Conservation (phyloP, 768 basidiomycete genomes). For the Leccinum longicurvipes region DNA sequence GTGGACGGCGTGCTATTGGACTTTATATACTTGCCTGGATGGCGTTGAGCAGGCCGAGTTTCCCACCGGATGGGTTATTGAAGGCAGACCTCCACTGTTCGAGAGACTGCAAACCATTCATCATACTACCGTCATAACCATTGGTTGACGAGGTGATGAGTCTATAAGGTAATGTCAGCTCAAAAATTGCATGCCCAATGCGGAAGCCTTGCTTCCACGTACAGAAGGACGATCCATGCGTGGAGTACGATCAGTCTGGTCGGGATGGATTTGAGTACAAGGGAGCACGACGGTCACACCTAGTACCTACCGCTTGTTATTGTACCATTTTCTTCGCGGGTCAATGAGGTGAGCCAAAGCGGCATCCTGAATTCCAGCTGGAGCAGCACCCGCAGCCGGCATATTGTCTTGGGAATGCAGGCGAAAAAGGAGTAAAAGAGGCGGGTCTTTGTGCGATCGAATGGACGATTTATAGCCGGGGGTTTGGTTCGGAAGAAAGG, state of each 20-base stretch:
- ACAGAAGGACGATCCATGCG: conserved; percentile 69
- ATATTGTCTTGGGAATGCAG: conserved; percentile 33
- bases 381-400: conserved; percentile 46
- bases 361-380: conserved; percentile 22
- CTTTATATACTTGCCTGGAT: conserved; percentile 51
- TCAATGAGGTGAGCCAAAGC: conserved; percentile 57
- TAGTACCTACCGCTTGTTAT: conserved; percentile 59
- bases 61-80: conserved; percentile 50
- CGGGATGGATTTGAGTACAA: background rate
- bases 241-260: conserved; percentile 59
- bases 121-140: conserved; percentile 76
- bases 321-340: conserved; percentile 71
- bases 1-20: background rate
- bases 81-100: conserved; percentile 63
- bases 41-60: conserved; percentile 67
- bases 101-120: conserved; percentile 76
- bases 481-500: conserved; percentile 5
- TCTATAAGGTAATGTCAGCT: conserved; percentile 28
- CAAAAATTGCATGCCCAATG: background rate
- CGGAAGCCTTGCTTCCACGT: conserved; percentile 15
- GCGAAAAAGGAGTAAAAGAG: background rate
- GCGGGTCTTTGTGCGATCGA: conserved; percentile 4
- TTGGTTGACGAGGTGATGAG: conserved; percentile 75
- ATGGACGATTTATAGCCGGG: conserved; percentile 12
- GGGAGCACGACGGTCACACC: background rate